A percentile compares a stretch with the other conserved stretches of the same genome.
These are phyloP conservation scores for Boletus patriciae DNA, from an alignment of 768 basidiomycete genomes.

Conservation along the genomic window DNA sequence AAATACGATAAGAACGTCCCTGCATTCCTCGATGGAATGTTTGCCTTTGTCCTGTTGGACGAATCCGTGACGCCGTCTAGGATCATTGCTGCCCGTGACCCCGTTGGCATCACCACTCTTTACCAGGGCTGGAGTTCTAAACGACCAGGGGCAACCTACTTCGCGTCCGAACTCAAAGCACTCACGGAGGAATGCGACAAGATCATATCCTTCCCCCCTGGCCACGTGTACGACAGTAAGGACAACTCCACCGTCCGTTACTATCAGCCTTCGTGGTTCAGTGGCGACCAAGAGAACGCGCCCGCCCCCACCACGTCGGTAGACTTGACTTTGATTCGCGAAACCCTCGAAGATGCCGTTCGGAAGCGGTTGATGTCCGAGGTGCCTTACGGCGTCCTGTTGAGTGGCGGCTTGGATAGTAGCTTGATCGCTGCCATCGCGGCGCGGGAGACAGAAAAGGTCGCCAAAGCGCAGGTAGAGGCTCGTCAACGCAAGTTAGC, in stretches of 20 bases:
- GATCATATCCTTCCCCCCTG: conserved; percentile 95
- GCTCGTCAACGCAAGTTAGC: conserved; percentile 60
- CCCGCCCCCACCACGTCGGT: conserved; percentile 55
- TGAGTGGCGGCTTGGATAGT: conserved; percentile 94
- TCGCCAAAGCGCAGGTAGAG: conserved; percentile 76
- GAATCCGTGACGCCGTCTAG: conserved; percentile 87
- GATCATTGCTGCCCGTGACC: conserved; percentile 94
- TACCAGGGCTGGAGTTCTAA: conserved; percentile 94
- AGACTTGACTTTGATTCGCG: conserved; percentile 70
- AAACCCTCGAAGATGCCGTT: conserved; percentile 87
- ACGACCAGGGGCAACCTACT: conserved; percentile 80
- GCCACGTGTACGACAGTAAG: conserved; percentile 90
- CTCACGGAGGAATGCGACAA: conserved; percentile 90
- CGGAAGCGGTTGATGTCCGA: conserved; percentile 96
- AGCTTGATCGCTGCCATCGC: conserved; percentile 96
- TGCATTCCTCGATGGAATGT: conserved; percentile 92
- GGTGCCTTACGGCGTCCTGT: conserved; percentile 95
- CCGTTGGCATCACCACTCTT: conserved; percentile 97
- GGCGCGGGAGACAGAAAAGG: conserved; percentile 90
- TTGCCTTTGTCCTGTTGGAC: conserved; percentile 95
- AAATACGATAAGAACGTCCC: conserved; percentile 78
- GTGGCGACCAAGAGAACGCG: conserved; percentile 68
- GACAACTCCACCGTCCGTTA: conserved; percentile 80
- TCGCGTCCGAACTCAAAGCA: conserved; percentile 95
- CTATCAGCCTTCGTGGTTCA: conserved; percentile 88